These are phyloP conservation scores for Musa schizocarpa DNA, from an alignment of 176 grass and related monocot species.

Conservation along the genomic window DNA sequence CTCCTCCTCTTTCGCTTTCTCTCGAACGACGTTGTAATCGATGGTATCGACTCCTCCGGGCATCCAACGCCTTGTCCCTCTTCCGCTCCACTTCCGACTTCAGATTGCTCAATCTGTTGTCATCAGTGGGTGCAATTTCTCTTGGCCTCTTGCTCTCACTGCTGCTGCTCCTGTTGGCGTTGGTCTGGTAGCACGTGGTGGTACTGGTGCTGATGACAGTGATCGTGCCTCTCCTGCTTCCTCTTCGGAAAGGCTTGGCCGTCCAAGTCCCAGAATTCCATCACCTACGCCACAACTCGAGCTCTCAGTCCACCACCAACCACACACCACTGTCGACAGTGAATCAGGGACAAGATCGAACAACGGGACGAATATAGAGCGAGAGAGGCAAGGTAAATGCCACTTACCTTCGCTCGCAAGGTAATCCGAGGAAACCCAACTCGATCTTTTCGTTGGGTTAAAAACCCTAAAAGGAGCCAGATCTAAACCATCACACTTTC, in stretches of 20 bases:
- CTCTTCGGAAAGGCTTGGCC: conserved; percentile 37
- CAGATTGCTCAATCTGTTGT: neutral
- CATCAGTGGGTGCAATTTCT: neutral
- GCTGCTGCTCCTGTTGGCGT: neutral
- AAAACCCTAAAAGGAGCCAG: neutral
- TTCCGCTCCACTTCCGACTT: conserved; percentile 31
- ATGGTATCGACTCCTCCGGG: conserved; percentile 56
- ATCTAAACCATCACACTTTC: neutral
- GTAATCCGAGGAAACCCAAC: neutral
- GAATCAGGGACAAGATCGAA: neutral
- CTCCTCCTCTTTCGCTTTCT: conserved; percentile 29
- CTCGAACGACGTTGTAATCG: conserved; percentile 30
- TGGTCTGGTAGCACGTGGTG: conserved; percentile 20
- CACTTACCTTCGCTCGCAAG: neutral
- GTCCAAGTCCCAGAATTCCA: conserved; percentile 82
- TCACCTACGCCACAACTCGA: conserved; percentile 29
- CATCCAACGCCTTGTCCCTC: conserved; percentile 80
- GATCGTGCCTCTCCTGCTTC: conserved; percentile 16
- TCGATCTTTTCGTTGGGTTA: neutral
- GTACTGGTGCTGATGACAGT: conserved; percentile 4
- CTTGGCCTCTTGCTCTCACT: conserved; percentile 5
- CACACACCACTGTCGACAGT: neutral
- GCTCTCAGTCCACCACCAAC: neutral
- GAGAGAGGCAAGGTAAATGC: neutral
- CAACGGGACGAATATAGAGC: neutral